Evolutionary conservation across 1,284 basidiomycete species (phyloP).

Genomic region (Peniophora sp.): DNA sequence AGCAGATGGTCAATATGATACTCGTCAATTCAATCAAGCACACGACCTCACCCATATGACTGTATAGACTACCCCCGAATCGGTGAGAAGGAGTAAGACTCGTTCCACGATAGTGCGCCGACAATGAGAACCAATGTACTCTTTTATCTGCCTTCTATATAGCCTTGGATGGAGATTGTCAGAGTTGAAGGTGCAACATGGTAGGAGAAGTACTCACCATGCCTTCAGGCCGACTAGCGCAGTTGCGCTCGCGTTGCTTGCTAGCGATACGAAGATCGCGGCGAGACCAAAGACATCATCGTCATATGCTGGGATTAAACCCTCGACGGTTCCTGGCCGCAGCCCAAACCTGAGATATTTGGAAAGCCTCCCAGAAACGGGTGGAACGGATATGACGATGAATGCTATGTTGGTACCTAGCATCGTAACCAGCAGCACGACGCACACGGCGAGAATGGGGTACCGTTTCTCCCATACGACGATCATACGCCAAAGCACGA

Average conservation of each 20-base stretch:
- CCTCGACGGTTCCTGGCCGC: neutral
- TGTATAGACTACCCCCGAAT: neutral
- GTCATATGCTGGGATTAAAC: neutral
- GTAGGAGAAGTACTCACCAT: neutral
- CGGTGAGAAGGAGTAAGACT: neutral
- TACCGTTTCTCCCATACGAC: neutral
- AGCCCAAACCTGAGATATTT: neutral
- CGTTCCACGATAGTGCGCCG: neutral
- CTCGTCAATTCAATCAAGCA: neutral
- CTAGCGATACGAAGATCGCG: neutral
- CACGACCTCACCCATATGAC: neutral
- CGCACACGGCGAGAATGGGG: neutral
- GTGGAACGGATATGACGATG: neutral
- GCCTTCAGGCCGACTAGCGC: neutral
- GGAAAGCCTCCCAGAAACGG: neutral
- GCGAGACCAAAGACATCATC: neutral
- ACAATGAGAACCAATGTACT: neutral
- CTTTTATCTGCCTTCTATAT: neutral
- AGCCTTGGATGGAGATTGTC: neutral
- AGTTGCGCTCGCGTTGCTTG: neutral
- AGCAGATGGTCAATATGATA: neutral
- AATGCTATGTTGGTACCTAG: neutral
- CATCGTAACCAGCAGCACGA: neutral
- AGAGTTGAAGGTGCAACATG: neutral
- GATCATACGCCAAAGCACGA: neutral